Conservation (phyloP, 129 eudicot species). For the Helichrysum umbraculigerum region DNA sequence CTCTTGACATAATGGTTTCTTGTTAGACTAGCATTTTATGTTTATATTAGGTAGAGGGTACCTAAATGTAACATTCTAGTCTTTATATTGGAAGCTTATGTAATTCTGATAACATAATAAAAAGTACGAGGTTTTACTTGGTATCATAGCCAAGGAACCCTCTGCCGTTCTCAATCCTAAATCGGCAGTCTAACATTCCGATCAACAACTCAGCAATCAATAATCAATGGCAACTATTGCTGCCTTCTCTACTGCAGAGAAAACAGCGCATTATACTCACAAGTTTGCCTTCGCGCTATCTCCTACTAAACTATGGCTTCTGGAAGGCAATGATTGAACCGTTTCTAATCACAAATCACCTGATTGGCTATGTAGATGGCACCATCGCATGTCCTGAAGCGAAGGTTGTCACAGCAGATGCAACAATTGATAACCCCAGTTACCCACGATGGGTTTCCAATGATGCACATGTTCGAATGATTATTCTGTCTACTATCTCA, state of each 20-base stretch:
- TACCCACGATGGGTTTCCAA: not conserved
- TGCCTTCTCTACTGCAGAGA: conserved; percentile 8
- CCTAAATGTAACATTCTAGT: not conserved
- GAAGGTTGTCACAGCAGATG: too few relatives aligned
- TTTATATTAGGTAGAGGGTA: not conserved
- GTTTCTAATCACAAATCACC: not conserved
- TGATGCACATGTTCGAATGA: not conserved
- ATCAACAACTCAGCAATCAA: not conserved
- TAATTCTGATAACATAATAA: not conserved
- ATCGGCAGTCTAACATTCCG: not conserved
- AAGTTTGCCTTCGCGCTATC: not conserved
- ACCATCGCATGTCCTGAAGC: not conserved
- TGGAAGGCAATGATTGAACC: not conserved
- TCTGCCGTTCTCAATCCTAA: not conserved
- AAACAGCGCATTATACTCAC: not conserved
- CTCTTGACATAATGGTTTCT: too few relatives aligned
- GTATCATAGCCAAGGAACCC: not conserved
- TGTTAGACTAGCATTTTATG: not conserved
- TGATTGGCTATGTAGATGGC: not conserved
- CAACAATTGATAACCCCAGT: not conserved
- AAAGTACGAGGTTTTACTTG: not conserved
- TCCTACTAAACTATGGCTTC: not conserved
- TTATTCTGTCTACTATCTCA: too few relatives aligned
- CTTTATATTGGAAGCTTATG: not conserved
- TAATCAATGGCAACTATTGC: not conserved